These are phyloP conservation scores for Penicillium sp. DNA, from an alignment of 2,329 filamentous ascomycete species.

Conservation along the genomic window DNA sequence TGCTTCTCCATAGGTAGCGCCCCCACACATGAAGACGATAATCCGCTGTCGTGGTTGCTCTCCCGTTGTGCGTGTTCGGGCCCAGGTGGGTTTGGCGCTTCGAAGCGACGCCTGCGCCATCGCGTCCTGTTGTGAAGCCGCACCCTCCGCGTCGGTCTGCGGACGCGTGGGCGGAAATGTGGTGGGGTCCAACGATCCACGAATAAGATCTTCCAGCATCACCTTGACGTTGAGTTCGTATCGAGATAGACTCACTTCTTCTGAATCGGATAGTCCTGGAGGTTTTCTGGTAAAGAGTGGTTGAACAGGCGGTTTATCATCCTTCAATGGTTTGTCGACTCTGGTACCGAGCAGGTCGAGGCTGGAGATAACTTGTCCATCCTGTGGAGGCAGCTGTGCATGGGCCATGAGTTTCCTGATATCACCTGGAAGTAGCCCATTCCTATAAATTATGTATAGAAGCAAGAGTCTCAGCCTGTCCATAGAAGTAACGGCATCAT, in stretches of 20 bases:
- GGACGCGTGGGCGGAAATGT: slow-evolving; percentile 76
- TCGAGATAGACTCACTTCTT: slow-evolving; percentile 85
- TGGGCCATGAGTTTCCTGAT: slow-evolving; percentile 84
- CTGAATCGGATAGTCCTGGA: slow-evolving; percentile 59
- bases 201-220: slow-evolving; percentile 77
- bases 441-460: slow-evolving; percentile 83
- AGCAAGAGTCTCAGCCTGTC: slow-evolving; percentile 86
- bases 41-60: slow-evolving; percentile 86
- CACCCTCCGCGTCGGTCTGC: slow-evolving; percentile 56
- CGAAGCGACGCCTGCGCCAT: slow-evolving; percentile 75
- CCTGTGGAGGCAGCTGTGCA: slow-evolving; percentile 74
- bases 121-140: slow-evolving; percentile 52
- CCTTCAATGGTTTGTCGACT: slow-evolving; percentile 75
- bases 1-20: slow-evolving; percentile 90
- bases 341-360: slow-evolving; percentile 81
- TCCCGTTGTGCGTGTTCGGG: slow-evolving; percentile 74
- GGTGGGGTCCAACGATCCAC: slow-evolving; percentile 68
- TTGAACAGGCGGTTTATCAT: slow-evolving; percentile 67
- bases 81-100: slow-evolving; percentile 94
- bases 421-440: slow-evolving; percentile 83
- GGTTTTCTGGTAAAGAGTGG: slow-evolving; percentile 75
- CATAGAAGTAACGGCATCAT: slow-evolving; percentile 70
- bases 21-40: slow-evolving; percentile 93
- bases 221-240: slow-evolving; percentile 81
- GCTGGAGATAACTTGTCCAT: slow-evolving; percentile 73